Base-by-base conservation (phyloP, 2,329 filamentous ascomycete genomes). In the Xylariaceae sp. region DNA sequence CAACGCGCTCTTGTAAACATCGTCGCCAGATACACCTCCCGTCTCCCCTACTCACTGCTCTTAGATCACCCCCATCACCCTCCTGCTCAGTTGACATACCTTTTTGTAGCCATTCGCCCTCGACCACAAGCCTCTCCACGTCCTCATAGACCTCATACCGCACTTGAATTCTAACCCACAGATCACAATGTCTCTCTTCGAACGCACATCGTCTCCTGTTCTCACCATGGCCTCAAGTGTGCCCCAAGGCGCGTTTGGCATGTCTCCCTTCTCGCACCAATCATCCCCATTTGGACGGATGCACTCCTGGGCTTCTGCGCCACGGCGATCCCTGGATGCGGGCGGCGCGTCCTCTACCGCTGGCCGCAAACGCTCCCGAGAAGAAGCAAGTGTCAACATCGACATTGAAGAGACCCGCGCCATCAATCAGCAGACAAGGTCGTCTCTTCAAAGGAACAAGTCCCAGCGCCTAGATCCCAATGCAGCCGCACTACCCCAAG, bases 361-460 rank as follows among this genome's bases (percentile, higher is more conserved):
- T 51, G 81, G 84, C 50, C 80, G 83, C 58, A 89, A 89, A 66
- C 81, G 85, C 51, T 86, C 83, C 46, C 76, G 84, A 57, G 81
- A 85, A 54, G 84, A 89, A 61, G 82, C 84, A 40, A 71, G 73
- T 17, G 66, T 73, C 47, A 85, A 86, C 52, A 76, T 85, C 37
- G 75, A 81, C 50, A 71, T 78, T 17, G 60, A 63, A 38, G 57
- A 66, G 33, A 64, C 66, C 5, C 59, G 67, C 41, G 51, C 60
- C 49, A 52, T 60, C 41, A 57, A 68, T 58, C 59, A 70, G 56
- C 70, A 70, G 56, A 70, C 63, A 53, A 69, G 67, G 29, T 75
- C 77, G 16, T 70, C 72, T 17, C 59, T 78, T 26, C 67, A 78
- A 51, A 79, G 74, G 58, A 67, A 78, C 65, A 88, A 88, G 62